Evolutionary conservation across 2,329 filamentous ascomycete species (phyloP), one percentile per base, ranked within the genome.

Genomic region (Cladosporium oxysporum): DNA sequence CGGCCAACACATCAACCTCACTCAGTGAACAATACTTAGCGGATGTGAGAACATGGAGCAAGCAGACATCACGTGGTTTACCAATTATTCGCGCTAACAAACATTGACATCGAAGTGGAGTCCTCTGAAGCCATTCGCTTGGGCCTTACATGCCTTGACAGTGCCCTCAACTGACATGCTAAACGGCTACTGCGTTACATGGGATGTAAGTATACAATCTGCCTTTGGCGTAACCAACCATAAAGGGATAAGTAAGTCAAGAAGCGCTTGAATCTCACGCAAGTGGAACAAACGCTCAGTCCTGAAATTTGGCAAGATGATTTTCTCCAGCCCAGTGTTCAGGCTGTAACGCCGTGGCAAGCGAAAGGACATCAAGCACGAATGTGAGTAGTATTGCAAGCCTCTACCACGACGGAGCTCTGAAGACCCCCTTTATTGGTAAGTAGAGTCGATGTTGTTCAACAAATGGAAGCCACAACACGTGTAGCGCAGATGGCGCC

Each of bases 11-110:
- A 47, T 11, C 11, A 16, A 61, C 58, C 5, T 61, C 58, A 61
- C 44, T 50, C n/a, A 23, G n/a, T 31, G 58, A 61, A 61, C 58
- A 61, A 61, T 61, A 29, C 31, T 55, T 33, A 55, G 29, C 16
- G 18, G 10, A 1, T 11, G 10, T 21, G 8, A 14, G 1, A 10
- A 47, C 8, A 21, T 47, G 18, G 31, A 33, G 18, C 28, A 10
- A 33, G 23, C 10, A 55, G 33, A 14, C 8, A 18, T 44, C 5
- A 44, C n/a, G 21, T 7, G 3, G 3, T n/a, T 6, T 18, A 41
- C 16, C 18, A 7, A 6, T 18, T 6, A 41, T 16, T 21, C 16
- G 5, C 37, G 10, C 5, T 21, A 18, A 8, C 2, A n/a, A 2
- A 21, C 6, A 44, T 3, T 41, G 1, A 8, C 41, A 47, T 47